Base-by-base conservation (phyloP, 257 asterid genomes). In the Mitragyna speciosa region DNA sequence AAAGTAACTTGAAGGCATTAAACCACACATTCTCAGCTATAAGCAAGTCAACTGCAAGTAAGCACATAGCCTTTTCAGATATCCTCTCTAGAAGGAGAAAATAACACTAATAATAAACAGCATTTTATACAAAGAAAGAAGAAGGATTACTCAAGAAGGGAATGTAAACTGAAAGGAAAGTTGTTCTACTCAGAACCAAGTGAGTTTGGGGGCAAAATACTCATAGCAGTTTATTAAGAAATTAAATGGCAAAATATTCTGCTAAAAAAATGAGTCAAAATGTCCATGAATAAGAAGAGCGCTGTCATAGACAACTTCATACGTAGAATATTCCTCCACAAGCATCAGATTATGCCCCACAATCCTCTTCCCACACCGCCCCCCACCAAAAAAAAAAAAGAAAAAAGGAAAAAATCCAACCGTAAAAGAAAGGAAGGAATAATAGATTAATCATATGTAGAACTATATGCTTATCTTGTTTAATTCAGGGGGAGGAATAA, bases 171-270 rank as follows among this genome's bases (percentile, higher is more conserved):
- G 26, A 59, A 76, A 61, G 56, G 47, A 33, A 65, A 24, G 14
- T 2, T 75, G 70, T 70, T 4, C 67, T 39, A 59, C 0, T 41
- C 73, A 63, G 80, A 76, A 64, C 73, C 73, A 45, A 26, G 15
- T 30, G 22, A 43, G 26, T 47, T 22, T 51, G 72, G 24, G 39
- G 79, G 79, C 67, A 64, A 19, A 76, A 75, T 75, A 52, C 59
- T 41, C 22, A 26, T 72, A 26, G 16, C 7, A 72, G 15, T 49
- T 6, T n/a, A 1, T 28, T 17, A 67, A 17, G 20, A 70, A 64
- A 45, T 63, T 61, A 19, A 63, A 28, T 76, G 28, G 58, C 28
- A 76, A 72, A 58, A 33, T 17, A n/a, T 63, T 43, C 61, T 3
- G 20, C 76, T 28, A 0, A 10, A 59, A 0, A n/a, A 45, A 11